These are phyloP conservation scores for Suillus cothurnatus DNA, from an alignment of 768 basidiomycete species.

Conservation along the genomic window DNA sequence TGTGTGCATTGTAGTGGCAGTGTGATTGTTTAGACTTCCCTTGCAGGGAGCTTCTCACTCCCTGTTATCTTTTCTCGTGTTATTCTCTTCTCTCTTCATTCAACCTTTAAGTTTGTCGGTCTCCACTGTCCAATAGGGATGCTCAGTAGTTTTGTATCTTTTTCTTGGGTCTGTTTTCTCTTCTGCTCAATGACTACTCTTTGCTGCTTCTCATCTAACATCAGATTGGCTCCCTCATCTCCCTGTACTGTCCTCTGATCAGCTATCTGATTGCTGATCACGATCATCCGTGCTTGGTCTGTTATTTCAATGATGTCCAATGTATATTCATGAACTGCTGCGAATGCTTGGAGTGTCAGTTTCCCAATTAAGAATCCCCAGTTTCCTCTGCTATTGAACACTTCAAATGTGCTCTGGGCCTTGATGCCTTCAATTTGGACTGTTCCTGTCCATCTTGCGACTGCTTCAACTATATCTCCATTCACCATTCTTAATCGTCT, in stretches of 20 bases:
- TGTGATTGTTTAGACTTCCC: not conserved
- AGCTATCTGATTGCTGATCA: not conserved
- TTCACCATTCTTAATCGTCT: conserved; percentile 36
- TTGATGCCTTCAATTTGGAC: not conserved
- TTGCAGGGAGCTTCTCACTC: not conserved
- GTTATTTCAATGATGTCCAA: not conserved
- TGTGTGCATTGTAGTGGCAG: not conserved
- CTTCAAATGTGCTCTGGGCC: conserved; percentile 6
- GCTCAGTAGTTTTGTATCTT: not conserved
- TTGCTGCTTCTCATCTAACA: not conserved
- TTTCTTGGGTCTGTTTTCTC: too few relatives aligned
- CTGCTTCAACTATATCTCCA: conserved; percentile 15
- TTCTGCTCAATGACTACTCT: too few relatives aligned
- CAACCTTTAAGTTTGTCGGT: not conserved
- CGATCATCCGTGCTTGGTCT: accelerated
- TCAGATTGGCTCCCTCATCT: not conserved
- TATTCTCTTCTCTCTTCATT: not conserved
- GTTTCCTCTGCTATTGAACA: conserved; percentile 24
- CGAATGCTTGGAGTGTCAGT: conserved; percentile 23
- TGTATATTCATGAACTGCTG: conserved; percentile 29
- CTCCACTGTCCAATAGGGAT: not conserved
- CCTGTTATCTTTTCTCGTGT: not conserved
- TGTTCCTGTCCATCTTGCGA: conserved; percentile 13
- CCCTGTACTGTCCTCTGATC: not conserved
- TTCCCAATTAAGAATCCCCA: conserved; percentile 36